Percentiles rank a stretch among this genome's conserved stretches.
Evolutionary conservation across 768 basidiomycete species (phyloP).

Genomic region (Calocybe cyanea): DNA sequence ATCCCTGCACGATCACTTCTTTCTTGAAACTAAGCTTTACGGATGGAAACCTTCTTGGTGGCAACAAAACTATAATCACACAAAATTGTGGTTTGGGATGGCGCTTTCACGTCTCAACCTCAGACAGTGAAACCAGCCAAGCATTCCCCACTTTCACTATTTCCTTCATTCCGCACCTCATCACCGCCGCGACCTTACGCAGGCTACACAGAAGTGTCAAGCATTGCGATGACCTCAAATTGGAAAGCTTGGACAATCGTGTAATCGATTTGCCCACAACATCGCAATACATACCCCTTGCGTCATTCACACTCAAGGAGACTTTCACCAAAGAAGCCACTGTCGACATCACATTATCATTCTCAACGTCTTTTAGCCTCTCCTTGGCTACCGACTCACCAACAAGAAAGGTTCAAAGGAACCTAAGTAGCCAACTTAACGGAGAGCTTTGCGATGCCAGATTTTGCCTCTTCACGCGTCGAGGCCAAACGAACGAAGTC

Average conservation of each 20-base stretch:
- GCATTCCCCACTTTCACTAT: constrained; percentile 5
- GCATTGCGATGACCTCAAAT: background rate
- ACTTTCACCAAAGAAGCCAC: constrained; percentile 4
- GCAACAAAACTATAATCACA: background rate
- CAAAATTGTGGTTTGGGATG: constrained; percentile 12
- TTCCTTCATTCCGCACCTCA: constrained; percentile 4
- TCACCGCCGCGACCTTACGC: background rate
- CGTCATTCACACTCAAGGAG: background rate
- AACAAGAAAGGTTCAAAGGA: constrained; percentile 5
- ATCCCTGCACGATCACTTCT: constrained; percentile 3
- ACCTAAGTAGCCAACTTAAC: constrained; percentile 14
- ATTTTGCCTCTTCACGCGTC: constrained; percentile 20
- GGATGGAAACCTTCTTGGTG: constrained; percentile 1
- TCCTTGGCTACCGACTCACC: background rate
- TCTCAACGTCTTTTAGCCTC: constrained; percentile 3
- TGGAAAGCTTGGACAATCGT: background rate
- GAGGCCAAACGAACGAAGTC: background rate
- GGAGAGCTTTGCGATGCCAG: constrained; percentile 16
- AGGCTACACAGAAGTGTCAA: background rate
- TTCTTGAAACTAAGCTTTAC: constrained; percentile 1
- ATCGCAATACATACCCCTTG: background rate
- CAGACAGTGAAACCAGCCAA: background rate
- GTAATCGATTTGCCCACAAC: constrained; percentile 1
- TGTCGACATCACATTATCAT: constrained; percentile 4
- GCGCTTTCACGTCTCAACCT: background rate